Evolutionary conservation across 1,139 yeast species (phyloP).

Genomic region (Wickerhamomyces sp.): DNA sequence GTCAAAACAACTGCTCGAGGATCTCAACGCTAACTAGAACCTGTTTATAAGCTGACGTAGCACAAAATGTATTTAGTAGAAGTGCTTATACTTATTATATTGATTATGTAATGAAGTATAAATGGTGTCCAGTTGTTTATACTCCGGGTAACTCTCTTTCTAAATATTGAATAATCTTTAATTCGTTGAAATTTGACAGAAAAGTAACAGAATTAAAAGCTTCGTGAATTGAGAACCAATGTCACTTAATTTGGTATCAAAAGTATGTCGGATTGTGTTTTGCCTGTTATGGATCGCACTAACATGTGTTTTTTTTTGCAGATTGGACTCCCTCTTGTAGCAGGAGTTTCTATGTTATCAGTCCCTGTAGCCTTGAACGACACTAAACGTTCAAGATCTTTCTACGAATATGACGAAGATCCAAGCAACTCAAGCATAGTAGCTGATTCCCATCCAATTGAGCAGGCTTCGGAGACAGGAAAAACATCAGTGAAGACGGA

Average conservation of each 20-base stretch:
- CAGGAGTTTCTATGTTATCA: conserved; percentile 10
- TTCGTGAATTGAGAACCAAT: neutral
- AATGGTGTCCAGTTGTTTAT: no score
- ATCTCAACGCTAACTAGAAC: conserved; percentile 6
- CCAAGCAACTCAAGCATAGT: conserved; percentile 10
- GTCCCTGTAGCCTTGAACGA: conserved; percentile 15
- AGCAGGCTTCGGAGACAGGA: conserved; percentile 2
- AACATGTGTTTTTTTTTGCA: neutral
- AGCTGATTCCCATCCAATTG: neutral
- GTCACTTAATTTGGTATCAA: conserved; percentile 1
- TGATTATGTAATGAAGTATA: no score
- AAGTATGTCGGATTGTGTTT: neutral
- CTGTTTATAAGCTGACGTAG: no score
- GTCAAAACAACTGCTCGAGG: conserved; percentile 34
- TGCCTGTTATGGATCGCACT: no score
- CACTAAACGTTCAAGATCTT: conserved; percentile 20
- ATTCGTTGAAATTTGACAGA: neutral
- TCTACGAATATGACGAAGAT: conserved; percentile 21
- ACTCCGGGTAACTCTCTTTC: no score
- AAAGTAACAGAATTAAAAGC: neutral
- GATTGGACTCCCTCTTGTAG: conserved; percentile 12
- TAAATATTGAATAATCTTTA: no score
- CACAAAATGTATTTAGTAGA: no score
- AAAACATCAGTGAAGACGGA: conserved; percentile 4
- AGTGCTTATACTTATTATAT: no score